phyloP scores from a whole-genome alignment of 1,139 yeast genomes.

The Meyerozyma sp. region DNA sequence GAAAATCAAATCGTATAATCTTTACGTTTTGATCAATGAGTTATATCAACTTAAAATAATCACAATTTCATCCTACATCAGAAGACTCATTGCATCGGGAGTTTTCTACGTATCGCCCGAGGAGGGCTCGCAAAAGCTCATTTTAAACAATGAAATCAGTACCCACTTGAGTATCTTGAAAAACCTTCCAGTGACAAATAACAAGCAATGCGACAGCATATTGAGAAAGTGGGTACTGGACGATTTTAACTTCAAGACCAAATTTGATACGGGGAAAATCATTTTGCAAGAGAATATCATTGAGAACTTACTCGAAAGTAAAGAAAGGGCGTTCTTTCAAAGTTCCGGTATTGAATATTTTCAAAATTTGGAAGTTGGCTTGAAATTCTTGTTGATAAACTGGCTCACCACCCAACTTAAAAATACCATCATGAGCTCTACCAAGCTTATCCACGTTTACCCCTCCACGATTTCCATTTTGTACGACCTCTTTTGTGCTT shows the following conservation, averaged over 20 bases:
- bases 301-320: slow-evolving; percentile 16
- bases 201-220: slow-evolving; percentile 47
- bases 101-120: slow-evolving; percentile 50
- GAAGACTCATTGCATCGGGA: slow-evolving; percentile 82
- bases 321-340: slow-evolving; percentile 7
- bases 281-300: slow-evolving; percentile 20
- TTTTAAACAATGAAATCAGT: slow-evolving; percentile 14
- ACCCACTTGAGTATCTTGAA: slow-evolving; percentile 47
- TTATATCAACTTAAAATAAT: slow-evolving; percentile 47
- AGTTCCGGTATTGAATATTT: slow-evolving; percentile 12
- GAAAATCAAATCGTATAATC: slow-evolving; percentile 21
- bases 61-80: slow-evolving; percentile 61
- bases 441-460: slow-evolving; percentile 34
- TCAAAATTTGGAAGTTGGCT: slow-evolving; percentile 29
- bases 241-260: slow-evolving; percentile 27
- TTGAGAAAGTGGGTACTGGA: slow-evolving; percentile 34
- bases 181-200: slow-evolving; percentile 50
- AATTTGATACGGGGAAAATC: slow-evolving; percentile 25
- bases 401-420: slow-evolving; percentile 40
- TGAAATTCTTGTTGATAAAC: slow-evolving; percentile 38
- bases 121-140: slow-evolving; percentile 6
- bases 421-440: slow-evolving; percentile 22
- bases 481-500: slow-evolving; percentile 27
- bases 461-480: slow-evolving; percentile 27
- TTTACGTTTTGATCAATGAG: slow-evolving; percentile 53